Percentiles rank a stretch among this genome's conserved stretches.
Conservation (phyloP, 2,329 filamentous ascomycete genomes). For the Colletotrichum siamense region DNA sequence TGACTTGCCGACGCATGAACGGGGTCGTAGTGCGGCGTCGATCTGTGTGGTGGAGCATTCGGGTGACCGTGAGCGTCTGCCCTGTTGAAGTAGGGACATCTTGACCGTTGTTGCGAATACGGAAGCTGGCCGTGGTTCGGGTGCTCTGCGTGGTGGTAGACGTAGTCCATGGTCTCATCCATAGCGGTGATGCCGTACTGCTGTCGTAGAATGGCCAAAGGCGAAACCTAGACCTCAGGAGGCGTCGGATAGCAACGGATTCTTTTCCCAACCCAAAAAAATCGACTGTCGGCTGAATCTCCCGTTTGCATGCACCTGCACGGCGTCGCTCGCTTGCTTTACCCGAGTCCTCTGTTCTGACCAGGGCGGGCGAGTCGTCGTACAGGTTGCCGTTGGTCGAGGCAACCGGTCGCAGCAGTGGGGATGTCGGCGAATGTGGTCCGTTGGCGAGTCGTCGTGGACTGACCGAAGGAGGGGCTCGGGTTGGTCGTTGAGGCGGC, state of each 20-base stretch:
- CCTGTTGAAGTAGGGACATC: constrained; percentile 9
- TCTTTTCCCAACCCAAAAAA: neutral
- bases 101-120: neutral
- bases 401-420: neutral
- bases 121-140: constrained; percentile 7
- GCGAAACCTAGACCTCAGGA: neutral
- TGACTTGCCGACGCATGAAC: constrained; percentile 29
- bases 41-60: neutral
- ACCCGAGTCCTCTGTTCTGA: neutral
- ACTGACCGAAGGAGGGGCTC: neutral
- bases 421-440: neutral
- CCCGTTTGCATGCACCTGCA: neutral
- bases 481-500: neutral
- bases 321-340: constrained; percentile 5
- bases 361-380: neutral
- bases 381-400: neutral
- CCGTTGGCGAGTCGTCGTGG: neutral
- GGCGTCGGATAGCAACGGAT: neutral
- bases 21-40: constrained; percentile 29
- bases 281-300: neutral
- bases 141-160: constrained; percentile 8
- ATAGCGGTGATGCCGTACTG: neutral
- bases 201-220: neutral
- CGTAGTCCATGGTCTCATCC: constrained; percentile 20
- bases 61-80: neutral